These are phyloP conservation scores for Suillus hirtellus DNA, from an alignment of 768 basidiomycete genomes.

Conservation along the genomic window DNA sequence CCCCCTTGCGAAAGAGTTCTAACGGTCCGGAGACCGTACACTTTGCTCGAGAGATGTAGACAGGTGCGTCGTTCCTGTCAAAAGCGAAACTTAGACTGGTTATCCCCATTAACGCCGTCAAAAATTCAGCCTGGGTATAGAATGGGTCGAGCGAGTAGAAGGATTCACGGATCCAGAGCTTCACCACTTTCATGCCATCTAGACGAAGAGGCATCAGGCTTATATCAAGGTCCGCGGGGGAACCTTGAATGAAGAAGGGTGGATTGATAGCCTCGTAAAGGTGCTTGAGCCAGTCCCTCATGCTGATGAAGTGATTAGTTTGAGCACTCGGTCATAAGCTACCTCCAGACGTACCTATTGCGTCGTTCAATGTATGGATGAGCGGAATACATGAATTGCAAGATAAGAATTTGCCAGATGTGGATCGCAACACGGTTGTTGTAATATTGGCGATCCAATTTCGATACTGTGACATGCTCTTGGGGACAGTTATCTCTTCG, in stretches of 20 bases:
- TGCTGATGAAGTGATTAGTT: neutral
- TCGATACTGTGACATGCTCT: conserved; percentile 34
- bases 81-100: conserved; percentile 40
- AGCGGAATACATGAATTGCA: conserved; percentile 33
- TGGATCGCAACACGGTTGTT: conserved; percentile 45
- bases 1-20: conserved; percentile 13
- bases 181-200: conserved; percentile 37
- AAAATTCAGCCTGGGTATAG: conserved; percentile 24
- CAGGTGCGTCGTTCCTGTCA: conserved; percentile 34
- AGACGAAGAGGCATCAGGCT: conserved; percentile 40
- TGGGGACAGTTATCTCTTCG: conserved; percentile 33
- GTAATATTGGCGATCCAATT: conserved; percentile 36
- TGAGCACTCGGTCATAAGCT: neutral
- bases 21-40: conserved; percentile 23
- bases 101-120: conserved; percentile 42
- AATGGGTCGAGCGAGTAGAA: conserved; percentile 33
- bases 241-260: conserved; percentile 46
- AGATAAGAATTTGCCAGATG: conserved; percentile 51
- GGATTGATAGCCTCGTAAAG: conserved; percentile 55
- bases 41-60: conserved; percentile 36
- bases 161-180: conserved; percentile 46
- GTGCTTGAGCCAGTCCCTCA: conserved; percentile 40
- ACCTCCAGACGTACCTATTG: conserved; percentile 10
- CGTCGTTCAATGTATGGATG: conserved; percentile 6
- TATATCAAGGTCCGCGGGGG: conserved; percentile 35